Conservation (phyloP, 371 early-diverging fungal genomes). For the Nematocida parisii region DNA sequence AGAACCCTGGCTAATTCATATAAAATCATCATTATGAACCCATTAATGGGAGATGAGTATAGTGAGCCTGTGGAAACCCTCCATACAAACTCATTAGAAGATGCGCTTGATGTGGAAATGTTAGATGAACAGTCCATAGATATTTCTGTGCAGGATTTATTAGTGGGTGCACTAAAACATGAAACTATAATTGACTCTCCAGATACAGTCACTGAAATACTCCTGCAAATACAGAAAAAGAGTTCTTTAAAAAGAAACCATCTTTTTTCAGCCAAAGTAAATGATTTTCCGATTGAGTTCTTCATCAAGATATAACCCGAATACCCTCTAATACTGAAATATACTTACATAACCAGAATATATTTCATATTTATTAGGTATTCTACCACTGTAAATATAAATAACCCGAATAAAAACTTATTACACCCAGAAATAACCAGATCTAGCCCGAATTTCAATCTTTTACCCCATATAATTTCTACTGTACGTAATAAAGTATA, state of each 20-base stretch:
- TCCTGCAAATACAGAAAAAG: conserved; percentile 22
- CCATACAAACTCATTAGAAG: background rate
- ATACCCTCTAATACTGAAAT: no score
- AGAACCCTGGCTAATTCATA: conserved; percentile 1
- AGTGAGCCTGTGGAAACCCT: background rate
- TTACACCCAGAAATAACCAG: no score
- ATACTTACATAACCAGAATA: no score
- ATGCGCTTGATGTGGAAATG: background rate
- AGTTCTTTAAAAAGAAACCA: background rate
- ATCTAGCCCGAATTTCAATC: no score
- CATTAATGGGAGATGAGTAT: background rate
- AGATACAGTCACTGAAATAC: conserved; percentile 39
- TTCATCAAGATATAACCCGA: conserved; percentile 10
- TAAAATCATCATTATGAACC: conserved; percentile 32
- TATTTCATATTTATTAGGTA: no score
- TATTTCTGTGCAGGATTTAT: conserved; percentile 13
- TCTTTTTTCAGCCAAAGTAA: conserved; percentile 19
- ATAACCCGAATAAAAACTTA: no score
- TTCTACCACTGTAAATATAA: no score
- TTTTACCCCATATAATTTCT: no score
- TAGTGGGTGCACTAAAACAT: background rate
- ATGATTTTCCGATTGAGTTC: conserved; percentile 27
- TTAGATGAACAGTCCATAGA: background rate
- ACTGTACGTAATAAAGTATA: no score
- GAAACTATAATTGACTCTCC: conserved; percentile 28